These are phyloP conservation scores for Posidonia oceanica DNA, from an alignment of 116 monocot species.

Conservation along the genomic window DNA sequence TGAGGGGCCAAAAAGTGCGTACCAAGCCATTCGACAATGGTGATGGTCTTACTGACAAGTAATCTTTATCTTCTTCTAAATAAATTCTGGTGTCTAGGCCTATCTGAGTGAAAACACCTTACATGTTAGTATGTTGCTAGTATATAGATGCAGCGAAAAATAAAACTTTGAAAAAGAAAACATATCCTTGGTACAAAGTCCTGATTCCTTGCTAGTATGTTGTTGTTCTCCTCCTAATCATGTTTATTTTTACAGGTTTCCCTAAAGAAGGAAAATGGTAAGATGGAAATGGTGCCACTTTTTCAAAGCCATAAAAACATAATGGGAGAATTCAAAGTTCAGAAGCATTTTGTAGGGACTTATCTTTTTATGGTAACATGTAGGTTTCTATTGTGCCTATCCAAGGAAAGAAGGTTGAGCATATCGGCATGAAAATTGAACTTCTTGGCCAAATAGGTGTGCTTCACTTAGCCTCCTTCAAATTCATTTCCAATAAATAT, in stretches of 20 bases:
- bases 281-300: slow-evolving; percentile 60
- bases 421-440: slow-evolving; percentile 82
- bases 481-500: too few relatives aligned
- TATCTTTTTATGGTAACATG: neutral
- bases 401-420: slow-evolving; percentile 86
- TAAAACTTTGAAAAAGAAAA: too few relatives aligned
- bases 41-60: too few relatives aligned
- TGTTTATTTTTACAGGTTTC: slow-evolving; percentile 35
- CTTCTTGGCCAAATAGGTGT: slow-evolving; percentile 90
- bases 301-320: slow-evolving; percentile 87
- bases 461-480: neutral
- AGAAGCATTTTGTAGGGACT: neutral
- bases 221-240: neutral
- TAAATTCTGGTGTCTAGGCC: too few relatives aligned
- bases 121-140: too few relatives aligned
- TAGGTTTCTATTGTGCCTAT: slow-evolving; percentile 72
- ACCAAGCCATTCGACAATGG: too few relatives aligned
- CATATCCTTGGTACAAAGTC: too few relatives aligned
- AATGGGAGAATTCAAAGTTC: slow-evolving; percentile 16
- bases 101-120: too few relatives aligned
- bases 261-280: slow-evolving; percentile 91
- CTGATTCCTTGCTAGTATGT: too few relatives aligned
- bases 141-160: too few relatives aligned
- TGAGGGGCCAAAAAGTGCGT: too few relatives aligned
- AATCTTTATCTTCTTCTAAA: too few relatives aligned